Base-by-base conservation (phyloP, 139 green algal species). In the Trebouxia sp. region DNA sequence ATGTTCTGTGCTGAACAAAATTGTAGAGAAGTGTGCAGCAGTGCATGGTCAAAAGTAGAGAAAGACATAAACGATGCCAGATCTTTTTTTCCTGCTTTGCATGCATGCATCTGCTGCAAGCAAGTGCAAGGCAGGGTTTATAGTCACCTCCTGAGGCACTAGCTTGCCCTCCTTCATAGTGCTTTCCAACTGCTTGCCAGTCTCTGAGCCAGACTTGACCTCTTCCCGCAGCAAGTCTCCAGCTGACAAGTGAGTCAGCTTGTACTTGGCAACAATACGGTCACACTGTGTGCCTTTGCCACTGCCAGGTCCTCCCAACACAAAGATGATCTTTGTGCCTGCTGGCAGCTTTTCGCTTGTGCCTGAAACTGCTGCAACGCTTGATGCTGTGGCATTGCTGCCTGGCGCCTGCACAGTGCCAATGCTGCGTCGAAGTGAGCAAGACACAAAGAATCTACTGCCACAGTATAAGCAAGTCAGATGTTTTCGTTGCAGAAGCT, bases 221-320 rank as follows among this genome's bases (percentile, higher is more conserved):
- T 95, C 93, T 15, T 83, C 93, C 2, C 93, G 85, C 62, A 96
- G 86, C 84, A 96, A 85, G 84, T 96, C 92, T 7, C 92, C 90
- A 14, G 89, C 88, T 32, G 84, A 91, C 6, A 94, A 65, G 77
- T 94, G 90, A 30, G 78, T 69, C 55, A 88, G 89, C 38, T 82
- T 88, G 67, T 85, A 96, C 50, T 92, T 88, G 32, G 78, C 70
- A 39, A 94, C 85, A 79, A 97, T 93, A 41, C 90, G 92, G 20
- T 89, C 89, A 80, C 92, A 95, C 82, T 97, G 94, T 7, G 94
- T 98, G 42, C 94, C 94, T 80, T 98, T 98, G 50, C 94, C 94
- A 22, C 45, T 47, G 45, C 72, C 72, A 39, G 72, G 72, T 3
- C 69, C 69, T 0, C 69, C 69, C 41, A 77, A 28, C 41, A 77